Evolutionary conservation across 768 basidiomycete species (phyloP).

Genomic region (Mycena pura): DNA sequence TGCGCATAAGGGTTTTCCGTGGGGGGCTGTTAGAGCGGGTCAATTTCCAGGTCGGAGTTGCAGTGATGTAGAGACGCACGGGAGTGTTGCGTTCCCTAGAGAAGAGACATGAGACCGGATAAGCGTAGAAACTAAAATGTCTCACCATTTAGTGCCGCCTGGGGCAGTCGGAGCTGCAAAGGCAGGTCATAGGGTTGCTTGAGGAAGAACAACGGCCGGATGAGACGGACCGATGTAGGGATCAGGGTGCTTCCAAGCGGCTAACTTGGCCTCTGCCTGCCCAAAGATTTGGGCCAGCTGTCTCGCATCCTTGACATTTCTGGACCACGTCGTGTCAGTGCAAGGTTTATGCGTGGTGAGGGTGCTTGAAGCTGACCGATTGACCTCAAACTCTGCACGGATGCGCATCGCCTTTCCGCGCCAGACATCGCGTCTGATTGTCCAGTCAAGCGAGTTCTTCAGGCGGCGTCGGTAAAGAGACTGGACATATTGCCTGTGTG

Average conservation of each 20-base stretch:
- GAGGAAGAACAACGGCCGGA: conserved; percentile 27
- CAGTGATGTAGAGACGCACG: conserved; percentile 47
- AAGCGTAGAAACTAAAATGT: not conserved
- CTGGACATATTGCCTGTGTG: conserved; percentile 86
- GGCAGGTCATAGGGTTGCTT: conserved; percentile 1
- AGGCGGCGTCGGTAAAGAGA: conserved; percentile 89
- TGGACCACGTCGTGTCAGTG: conserved; percentile 35
- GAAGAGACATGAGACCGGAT: conserved; percentile 11
- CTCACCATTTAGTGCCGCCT: conserved; percentile 96
- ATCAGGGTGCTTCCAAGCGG: conserved; percentile 79
- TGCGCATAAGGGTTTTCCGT: conserved; percentile 56
- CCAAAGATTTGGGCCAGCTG: conserved; percentile 78
- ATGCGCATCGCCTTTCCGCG: conserved; percentile 84
- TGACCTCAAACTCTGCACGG: conserved; percentile 90
- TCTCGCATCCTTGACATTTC: conserved; percentile 85
- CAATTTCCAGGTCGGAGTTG: not conserved
- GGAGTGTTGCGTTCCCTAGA: conserved; percentile 82
- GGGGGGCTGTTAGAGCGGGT: conserved; percentile 41
- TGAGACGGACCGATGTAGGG: conserved; percentile 89
- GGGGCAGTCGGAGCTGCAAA: conserved; percentile 77
- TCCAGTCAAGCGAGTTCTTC: conserved; percentile 91
- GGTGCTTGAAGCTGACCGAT: conserved; percentile 64
- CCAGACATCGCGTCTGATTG: conserved; percentile 85
- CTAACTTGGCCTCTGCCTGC: conserved; percentile 79
- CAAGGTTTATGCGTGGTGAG: not conserved